Evolutionary conservation across 371 early-diverging fungal genomes (phyloP), one percentile per base, ranked within the genome.

Genomic region (Rhizopus delemar): DNA sequence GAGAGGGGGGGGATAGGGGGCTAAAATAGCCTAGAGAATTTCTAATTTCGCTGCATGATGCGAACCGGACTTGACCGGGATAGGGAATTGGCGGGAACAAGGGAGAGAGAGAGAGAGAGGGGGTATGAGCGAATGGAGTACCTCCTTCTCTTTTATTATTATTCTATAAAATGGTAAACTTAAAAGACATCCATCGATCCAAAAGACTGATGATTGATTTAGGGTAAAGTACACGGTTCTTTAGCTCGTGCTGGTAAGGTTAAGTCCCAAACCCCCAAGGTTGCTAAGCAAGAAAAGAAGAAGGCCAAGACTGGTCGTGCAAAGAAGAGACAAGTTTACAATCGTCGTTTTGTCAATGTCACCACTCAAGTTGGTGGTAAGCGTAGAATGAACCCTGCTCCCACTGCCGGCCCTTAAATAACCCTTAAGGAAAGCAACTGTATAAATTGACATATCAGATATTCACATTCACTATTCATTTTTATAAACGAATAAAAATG

Each of bases 231-330:
- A 73, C 99, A 98, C 95, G 99, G 99, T 86, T 96, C 97, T 74
- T 90, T 98, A 79, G 96, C 97, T 85, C 97, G 97, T 93, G 99
- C 99, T 85, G 99, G 99, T 90, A 99, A 99, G 87, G 99, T 99
- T 78, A 97, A 98, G 94, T 93, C 93, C 71, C 98, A 98, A 80
- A 96, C 96, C 75, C 99, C 99, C 76, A 98, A 98, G 88, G 99
- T 98, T 66, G 96, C 96, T 75, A 93, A 95, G 87, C 89, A 91
- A 82, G 98, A 98, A 77, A 97, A 99, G 91, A 87, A 92, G 84
- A 98, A 80, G 91, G 82, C 89, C 82, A 75, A 74, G 74, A 87
- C 88, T 73, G 95, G 99, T 78, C 97, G 99, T 78, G 97, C 98
- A 69, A 93, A 93, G 89, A 98, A 98, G 93, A 89, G 99, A 81